Percentiles rank a stretch among this genome's conserved stretches.
These are phyloP conservation scores for Mycosphaerelloides madeirae DNA, from an alignment of 2,329 filamentous ascomycete genomes.

Conservation along the genomic window DNA sequence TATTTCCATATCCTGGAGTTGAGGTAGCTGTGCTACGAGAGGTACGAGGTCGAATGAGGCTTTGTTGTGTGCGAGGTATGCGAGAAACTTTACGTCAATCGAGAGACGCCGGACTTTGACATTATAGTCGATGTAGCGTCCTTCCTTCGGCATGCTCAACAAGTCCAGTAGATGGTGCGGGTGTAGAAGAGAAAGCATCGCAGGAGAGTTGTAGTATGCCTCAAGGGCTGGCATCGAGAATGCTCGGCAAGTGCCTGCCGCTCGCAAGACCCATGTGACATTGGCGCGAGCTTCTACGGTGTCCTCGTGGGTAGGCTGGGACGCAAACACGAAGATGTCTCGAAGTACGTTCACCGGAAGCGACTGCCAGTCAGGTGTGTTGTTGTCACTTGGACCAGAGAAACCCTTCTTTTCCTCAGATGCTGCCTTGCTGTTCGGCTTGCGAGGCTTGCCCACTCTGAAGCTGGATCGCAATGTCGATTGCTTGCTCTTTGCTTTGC, in stretches of 20 bases:
- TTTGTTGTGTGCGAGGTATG: constrained; percentile 50
- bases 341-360: constrained; percentile 32
- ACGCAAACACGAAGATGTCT: constrained; percentile 34
- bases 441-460: constrained; percentile 22
- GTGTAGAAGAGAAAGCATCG: constrained; percentile 25
- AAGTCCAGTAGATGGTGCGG: constrained; percentile 31
- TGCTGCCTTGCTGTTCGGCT: constrained; percentile 18
- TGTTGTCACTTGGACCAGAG: constrained; percentile 30
- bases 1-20: constrained; percentile 65
- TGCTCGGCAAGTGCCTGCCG: constrained; percentile 31
- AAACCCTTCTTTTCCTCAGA: constrained; percentile 21
- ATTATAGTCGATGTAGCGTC: constrained; percentile 54
- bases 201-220: constrained; percentile 32
- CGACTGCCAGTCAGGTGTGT: constrained; percentile 31
- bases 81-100: constrained; percentile 60
- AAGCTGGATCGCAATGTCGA: constrained; percentile 14
- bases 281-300: constrained; percentile 21
- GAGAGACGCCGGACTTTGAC: constrained; percentile 66
- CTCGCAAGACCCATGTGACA: constrained; percentile 31
- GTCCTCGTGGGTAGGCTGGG: constrained; percentile 22
- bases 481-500: constrained; percentile 14
- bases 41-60: constrained; percentile 53
- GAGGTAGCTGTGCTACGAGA: constrained; percentile 61
- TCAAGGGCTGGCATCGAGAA: constrained; percentile 35
- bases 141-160: constrained; percentile 22